Conservation (phyloP, 1,284 basidiomycete species). For the Caloboletus firmus region DNA sequence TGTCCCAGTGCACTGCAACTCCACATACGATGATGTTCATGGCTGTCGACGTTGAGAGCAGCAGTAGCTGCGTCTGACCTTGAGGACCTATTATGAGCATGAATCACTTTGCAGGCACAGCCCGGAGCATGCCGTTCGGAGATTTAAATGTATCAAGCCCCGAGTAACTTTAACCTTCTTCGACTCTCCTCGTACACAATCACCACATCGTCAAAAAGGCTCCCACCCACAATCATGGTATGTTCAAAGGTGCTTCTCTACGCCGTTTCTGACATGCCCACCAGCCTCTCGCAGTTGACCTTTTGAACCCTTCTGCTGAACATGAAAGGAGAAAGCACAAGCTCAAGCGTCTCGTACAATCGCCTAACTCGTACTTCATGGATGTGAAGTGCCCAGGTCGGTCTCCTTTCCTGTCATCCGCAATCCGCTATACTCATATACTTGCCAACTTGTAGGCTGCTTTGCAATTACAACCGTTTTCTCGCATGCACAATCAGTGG, state of each 20-base stretch:
- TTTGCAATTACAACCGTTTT: constrained; percentile 95
- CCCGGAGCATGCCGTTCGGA: constrained; percentile 23
- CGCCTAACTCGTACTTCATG: constrained; percentile 99
- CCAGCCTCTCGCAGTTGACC: constrained; percentile 97
- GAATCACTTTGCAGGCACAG: not conserved
- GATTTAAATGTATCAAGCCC: constrained; percentile 20
- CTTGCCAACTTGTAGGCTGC: constrained; percentile 59
- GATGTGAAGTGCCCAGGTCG: constrained; percentile 98
- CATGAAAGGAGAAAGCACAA: constrained; percentile 92
- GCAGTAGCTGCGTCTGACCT: constrained; percentile 18
- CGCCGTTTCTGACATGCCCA: constrained; percentile 7
- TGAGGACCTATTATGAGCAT: not conserved
- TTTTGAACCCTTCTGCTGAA: constrained; percentile 93
- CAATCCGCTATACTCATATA: constrained; percentile 1
- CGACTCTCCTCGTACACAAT: constrained; percentile 22
- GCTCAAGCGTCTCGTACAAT: constrained; percentile 99
- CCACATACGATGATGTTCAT: constrained; percentile 76
- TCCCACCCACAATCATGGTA: constrained; percentile 21
- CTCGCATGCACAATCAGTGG: constrained; percentile 93
- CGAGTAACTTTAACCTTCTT: constrained; percentile 29
- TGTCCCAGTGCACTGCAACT: not conserved
- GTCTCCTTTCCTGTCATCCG: constrained; percentile 27
- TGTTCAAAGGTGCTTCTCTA: not conserved
- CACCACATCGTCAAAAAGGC: constrained; percentile 22
- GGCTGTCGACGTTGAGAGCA: constrained; percentile 29